Percentiles rank a stretch among this genome's conserved stretches.
phyloP scores from a whole-genome alignment of 257 asterid genomes.

The Plectranthus barbatus region DNA sequence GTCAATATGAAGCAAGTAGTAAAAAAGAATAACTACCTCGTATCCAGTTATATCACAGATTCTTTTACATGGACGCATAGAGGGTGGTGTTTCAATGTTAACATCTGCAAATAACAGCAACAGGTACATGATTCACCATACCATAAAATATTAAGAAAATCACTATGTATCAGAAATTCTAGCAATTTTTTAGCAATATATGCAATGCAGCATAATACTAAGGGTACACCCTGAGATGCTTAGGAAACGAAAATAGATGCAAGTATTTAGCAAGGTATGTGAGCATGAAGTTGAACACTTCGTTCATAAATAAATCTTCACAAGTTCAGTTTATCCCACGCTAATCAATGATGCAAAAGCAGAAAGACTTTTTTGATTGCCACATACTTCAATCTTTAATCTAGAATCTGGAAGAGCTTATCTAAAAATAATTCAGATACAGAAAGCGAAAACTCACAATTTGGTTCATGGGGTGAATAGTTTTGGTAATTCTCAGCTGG shows the following conservation, averaged over 20 bases:
- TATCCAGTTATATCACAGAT: constrained; percentile 90
- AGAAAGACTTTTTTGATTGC: not conserved
- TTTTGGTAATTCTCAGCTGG: constrained; percentile 83
- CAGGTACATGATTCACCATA: not conserved
- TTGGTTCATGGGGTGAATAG: constrained; percentile 55
- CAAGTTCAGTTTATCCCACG: not conserved
- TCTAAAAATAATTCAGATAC: not conserved
- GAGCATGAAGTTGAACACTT: not conserved
- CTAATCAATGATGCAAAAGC: not conserved
- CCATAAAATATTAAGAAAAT: not conserved
- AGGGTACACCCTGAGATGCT: not conserved
- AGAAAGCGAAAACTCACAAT: constrained; percentile 42
- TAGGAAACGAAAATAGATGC: not conserved
- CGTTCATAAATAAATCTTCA: not conserved
- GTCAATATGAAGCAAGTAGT: not conserved
- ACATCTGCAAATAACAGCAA: constrained; percentile 46
- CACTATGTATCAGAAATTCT: not conserved
- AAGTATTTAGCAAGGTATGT: too few species aligned
- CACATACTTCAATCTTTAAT: not conserved
- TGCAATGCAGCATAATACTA: not conserved
- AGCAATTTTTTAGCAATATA: not conserved
- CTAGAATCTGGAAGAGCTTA: not conserved
- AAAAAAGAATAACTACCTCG: constrained; percentile 39
- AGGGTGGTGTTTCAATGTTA: constrained; percentile 80
- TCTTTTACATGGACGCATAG: constrained; percentile 72